Percentiles rank a stretch among this genome's conserved stretches.
phyloP scores from a whole-genome alignment of 2,329 filamentous ascomycete species.

The Fonsecaea multimorphosa region DNA sequence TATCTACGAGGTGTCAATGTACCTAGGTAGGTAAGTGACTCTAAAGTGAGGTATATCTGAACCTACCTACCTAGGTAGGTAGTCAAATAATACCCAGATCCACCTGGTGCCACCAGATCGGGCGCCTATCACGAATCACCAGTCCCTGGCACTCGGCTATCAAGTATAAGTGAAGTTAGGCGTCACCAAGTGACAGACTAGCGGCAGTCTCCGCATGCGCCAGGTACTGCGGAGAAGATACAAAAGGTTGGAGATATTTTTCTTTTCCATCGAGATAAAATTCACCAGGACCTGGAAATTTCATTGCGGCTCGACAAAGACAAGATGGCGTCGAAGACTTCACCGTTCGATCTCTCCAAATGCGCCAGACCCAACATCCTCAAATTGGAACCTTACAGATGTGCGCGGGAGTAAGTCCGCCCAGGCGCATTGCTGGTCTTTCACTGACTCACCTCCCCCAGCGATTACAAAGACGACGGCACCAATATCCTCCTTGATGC shows the following conservation, averaged over 20 bases:
- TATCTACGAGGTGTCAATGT: no score
- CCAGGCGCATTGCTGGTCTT: conserved; percentile 7
- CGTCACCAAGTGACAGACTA: not conserved
- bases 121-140: not conserved
- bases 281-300: not conserved
- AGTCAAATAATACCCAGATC: no score
- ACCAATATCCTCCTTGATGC: conserved; percentile 95
- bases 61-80: no score
- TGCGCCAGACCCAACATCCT: conserved; percentile 80
- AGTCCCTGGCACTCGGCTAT: not conserved
- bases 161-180: not conserved
- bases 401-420: conserved; percentile 73
- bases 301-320: not conserved
- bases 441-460: conserved; percentile 52
- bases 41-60: no score
- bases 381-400: conserved; percentile 77
- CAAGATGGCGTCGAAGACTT: conserved; percentile 39
- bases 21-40: no score
- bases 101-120: not conserved
- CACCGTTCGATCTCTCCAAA: conserved; percentile 73
- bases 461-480: conserved; percentile 98
- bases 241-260: conserved; percentile 2
- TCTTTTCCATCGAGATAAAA: not conserved
- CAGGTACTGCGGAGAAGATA: conserved; percentile 17
- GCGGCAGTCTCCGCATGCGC: not conserved